phyloP scores from a whole-genome alignment of 2,329 filamentous ascomycete species.

The Fusarium albosuccineum region DNA sequence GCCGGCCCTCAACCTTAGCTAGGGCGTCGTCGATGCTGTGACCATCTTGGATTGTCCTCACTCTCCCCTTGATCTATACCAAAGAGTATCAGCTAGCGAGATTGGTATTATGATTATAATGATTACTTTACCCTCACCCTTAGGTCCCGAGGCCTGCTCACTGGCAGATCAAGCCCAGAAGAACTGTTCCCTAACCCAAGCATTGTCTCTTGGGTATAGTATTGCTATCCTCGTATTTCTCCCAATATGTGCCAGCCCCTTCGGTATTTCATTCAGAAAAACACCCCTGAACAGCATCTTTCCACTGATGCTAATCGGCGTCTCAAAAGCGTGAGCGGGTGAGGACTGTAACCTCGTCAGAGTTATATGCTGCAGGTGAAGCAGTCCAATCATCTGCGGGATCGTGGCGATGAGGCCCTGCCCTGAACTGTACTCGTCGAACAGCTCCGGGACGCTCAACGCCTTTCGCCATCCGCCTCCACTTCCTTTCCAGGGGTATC shows the following conservation, averaged over 20 bases:
- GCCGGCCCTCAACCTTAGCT: no score
- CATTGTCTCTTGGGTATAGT: conserved; percentile 13
- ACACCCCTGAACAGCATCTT: background rate
- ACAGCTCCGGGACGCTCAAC: conserved; percentile 3
- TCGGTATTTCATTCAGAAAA: background rate
- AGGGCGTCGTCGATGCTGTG: no score
- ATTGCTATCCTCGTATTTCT: conserved; percentile 14
- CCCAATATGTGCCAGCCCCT: conserved; percentile 8
- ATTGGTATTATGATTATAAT: no score
- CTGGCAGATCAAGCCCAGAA: conserved; percentile 3
- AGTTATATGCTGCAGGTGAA: conserved; percentile 12
- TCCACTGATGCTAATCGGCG: background rate
- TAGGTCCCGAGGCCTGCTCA: no score
- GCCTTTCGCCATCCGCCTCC: conserved; percentile 15
- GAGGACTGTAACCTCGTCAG: conserved; percentile 5
- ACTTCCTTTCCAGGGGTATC: background rate
- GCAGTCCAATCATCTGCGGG: conserved; percentile 15
- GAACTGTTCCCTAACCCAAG: conserved; percentile 14
- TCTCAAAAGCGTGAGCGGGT: conserved; percentile 1
- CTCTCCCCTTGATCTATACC: no score
- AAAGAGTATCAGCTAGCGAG: no score
- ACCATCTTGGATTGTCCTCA: no score
- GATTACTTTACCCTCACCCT: no score
- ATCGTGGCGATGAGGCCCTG: conserved; percentile 16
- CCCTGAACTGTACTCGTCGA: conserved; percentile 7